phyloP scores from a whole-genome alignment of 306 rosid genomes.

The Pueraria montana region DNA sequence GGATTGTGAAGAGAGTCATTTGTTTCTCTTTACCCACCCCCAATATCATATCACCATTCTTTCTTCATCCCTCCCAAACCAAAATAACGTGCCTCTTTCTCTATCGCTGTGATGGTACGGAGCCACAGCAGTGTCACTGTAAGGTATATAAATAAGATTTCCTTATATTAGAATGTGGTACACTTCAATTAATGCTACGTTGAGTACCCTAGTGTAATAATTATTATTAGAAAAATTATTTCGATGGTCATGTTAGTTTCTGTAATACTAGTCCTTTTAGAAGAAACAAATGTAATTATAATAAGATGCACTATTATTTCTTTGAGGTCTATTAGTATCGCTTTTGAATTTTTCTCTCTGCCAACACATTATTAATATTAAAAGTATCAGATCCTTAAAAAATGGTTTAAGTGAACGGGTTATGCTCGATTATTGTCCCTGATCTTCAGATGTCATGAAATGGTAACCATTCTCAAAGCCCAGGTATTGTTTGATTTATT shows the following conservation, averaged over 20 bases:
- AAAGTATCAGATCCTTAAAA: background rate
- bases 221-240: background rate
- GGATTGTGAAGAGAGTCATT: too few species aligned
- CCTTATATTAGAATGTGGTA: background rate
- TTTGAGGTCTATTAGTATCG: background rate
- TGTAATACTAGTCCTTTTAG: background rate
- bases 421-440: background rate
- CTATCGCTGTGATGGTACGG: conserved; percentile 2
- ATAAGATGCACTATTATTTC: background rate
- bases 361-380: background rate
- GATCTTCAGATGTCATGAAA: background rate
- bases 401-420: background rate
- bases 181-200: background rate
- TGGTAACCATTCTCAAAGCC: background rate
- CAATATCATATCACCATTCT: background rate
- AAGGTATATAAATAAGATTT: conserved; percentile 20
- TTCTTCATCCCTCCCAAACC: background rate
- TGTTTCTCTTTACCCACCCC: background rate
- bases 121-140: background rate
- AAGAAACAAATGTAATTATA: background rate
- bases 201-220: background rate
- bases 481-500: background rate
- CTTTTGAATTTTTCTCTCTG: background rate
- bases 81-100: background rate
- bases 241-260: background rate